Percentiles rank a stretch among this genome's conserved stretches.
Conservation (phyloP, 331 rosid species). For the Prunus yedoensis region DNA sequence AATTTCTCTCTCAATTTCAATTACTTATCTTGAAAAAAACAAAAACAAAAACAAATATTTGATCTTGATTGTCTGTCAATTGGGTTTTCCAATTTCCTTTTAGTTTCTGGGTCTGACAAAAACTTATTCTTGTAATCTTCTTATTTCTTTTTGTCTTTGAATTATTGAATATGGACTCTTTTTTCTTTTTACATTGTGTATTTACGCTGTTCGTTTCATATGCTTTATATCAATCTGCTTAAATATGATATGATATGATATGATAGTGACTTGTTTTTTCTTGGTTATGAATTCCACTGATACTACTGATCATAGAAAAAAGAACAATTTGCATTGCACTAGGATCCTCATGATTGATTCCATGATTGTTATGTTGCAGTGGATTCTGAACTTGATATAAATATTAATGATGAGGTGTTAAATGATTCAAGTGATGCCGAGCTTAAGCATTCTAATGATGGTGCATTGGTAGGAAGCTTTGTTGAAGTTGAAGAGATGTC, state of each 20-base stretch:
- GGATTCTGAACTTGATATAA: constrained; percentile 24
- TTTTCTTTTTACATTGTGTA: not conserved
- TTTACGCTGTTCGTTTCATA: not conserved
- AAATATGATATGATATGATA: not conserved
- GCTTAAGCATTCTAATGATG: not conserved
- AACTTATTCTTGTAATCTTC: not conserved
- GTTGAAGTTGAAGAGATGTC: constrained; percentile 6
- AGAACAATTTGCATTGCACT: not conserved
- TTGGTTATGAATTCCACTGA: not conserved
- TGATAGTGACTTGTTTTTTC: not conserved
- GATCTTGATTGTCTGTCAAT: not conserved
- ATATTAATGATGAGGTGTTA: constrained; percentile 4
- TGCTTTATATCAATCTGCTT: not conserved
- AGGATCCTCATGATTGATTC: not conserved
- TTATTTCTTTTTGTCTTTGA: not conserved
- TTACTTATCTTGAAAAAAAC: not conserved
- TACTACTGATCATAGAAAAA: not conserved
- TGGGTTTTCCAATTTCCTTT: not conserved
- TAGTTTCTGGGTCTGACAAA: not conserved
- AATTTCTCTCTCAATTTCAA: not conserved
- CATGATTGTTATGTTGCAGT: constrained; percentile 26
- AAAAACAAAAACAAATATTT: too few species aligned
- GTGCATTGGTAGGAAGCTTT: constrained; percentile 10
- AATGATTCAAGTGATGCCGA: constrained; percentile 17
- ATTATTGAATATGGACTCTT: not conserved